Evolutionary conservation across 768 basidiomycete genomes (phyloP), one percentile per base, ranked within the genome.

Genomic region (Porphyrellus cyaneotinctus): DNA sequence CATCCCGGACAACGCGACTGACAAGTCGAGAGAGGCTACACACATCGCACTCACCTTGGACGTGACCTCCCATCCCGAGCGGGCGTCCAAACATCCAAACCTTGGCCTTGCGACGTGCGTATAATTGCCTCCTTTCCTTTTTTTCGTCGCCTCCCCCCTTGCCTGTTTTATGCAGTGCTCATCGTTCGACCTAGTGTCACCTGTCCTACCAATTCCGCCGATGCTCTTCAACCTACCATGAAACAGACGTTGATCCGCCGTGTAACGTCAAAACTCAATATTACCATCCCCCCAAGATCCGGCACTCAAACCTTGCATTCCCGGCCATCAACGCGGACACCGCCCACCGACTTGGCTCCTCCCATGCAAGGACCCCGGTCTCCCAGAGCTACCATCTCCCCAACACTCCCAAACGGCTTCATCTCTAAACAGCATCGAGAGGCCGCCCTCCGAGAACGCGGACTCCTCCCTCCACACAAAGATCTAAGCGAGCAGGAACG

Each of bases 401-500:
- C 63, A 3, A 44, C 61, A 0, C 60, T 60, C 31, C 67, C 69
- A 0, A 65, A 63, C 33, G 46, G 52, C 23, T 54, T 65, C 17
- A n/a, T 50, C 42, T 69, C 69, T 1, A 63, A 46, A 36, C 52
- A 53, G 7, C 54, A 58, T 20, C 49, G 67, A 20, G 78, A 83
- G 42, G 82, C 80, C 4, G 83, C 84, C 2, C 73, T 85, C 20
- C 77, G 83, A 13, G 82, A 77, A 58, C 77, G 82, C 30, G 83
- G 84, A 0, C 70, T 86, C 35, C 70, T 80, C 2, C 82, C 84
- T 22, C 75, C 78, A 2, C 36, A 53, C 23, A 69, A 64, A 32
- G 69, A 70, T 45, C 65, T 73, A 6, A 75, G 71, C 39, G 39
- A 61, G 37, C 70, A 71, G 47, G 70, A 78, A 67, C 58, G 75